Conservation (phyloP, 1,284 basidiomycete genomes). For the Volvariella surrecta region DNA sequence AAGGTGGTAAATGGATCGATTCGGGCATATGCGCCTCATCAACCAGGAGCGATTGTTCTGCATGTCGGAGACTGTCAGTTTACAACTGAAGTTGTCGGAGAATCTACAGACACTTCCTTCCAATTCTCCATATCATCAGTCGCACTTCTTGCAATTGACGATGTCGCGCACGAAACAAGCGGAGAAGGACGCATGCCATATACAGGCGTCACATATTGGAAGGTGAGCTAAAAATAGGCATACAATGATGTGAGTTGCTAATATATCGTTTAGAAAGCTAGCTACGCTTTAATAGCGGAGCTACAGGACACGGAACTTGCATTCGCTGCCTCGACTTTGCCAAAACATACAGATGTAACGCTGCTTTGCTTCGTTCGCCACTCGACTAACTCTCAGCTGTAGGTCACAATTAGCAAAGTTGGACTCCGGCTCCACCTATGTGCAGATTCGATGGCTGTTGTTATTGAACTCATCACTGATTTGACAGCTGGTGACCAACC, state of each 20-base stretch:
- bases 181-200: constrained; percentile 14
- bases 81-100: constrained; percentile 64
- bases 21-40: constrained; percentile 47
- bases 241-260: too few relatives aligned
- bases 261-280: constrained; percentile 29
- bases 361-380: too few relatives aligned
- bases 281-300: constrained; percentile 65
- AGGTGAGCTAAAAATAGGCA: constrained; percentile 48
- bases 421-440: constrained; percentile 51
- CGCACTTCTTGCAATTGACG: constrained; percentile 58
- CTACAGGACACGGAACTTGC: constrained; percentile 38
- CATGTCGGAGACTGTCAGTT: constrained; percentile 62
- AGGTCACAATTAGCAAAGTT: constrained; percentile 42
- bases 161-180: constrained; percentile 27
- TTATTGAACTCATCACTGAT: constrained; percentile 44
- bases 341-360: neutral
- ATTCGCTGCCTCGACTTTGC: constrained; percentile 22
- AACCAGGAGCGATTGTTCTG: constrained; percentile 59
- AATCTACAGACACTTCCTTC: constrained; percentile 48
- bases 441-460: constrained; percentile 54
- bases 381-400: neutral
- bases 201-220: constrained; percentile 46
- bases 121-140: constrained; percentile 39
- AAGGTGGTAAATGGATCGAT: constrained; percentile 66
- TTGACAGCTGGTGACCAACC: constrained; percentile 32